Evolutionary conservation across 805 yeast species (phyloP), one percentile per base, ranked within the genome.

Genomic region (Metschnikowia santaceciliae): DNA sequence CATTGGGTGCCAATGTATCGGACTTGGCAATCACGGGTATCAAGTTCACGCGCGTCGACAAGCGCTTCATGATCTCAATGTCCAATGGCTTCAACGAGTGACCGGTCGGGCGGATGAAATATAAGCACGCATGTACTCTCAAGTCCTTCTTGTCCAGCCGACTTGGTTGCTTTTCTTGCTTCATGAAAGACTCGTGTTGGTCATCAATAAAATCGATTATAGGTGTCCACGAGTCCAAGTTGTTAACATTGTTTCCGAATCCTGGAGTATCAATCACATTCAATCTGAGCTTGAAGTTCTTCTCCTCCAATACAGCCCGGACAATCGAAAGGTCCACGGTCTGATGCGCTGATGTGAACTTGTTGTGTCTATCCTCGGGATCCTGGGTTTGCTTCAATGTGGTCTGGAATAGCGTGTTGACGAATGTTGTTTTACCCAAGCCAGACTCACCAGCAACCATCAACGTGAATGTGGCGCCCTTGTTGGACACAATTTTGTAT

Each of bases 381-480:
- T 78, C 80, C 45, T 80, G 75, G 65, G 80, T 80, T 50, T 77
- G 79, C 62, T 86, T 86, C 61, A 88, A 71, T 26, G 81, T 69
- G 1, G 90, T 80, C 68, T 88, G 94, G 69, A 91, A 88, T 51
- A 90, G 69, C 2, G 96, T 89, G 70, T 89, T 88, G 66, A 90
- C 76, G 59, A 90, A 90, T 0, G 97, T 90, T n/a, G 95, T 85
- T 68, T 90, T 89, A 54, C 97, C 97, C 47, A 90, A 72, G 6
- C 97, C 96, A 45, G 91, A 82, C 67, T 90, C 97, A 60, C 97
- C 97, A 43, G 90, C 89, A 26, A 89, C 83, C 90, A 89, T 82
- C 50, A 91, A 61, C 42, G 95, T 89, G 69, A 88, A 86, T 23
- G 83, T 74, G 19, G 90, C 86, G 41, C 94, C 95, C 59, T 81